These are phyloP conservation scores for Dicorynia guianensis DNA, from an alignment of 306 rosid species.

Conservation along the genomic window DNA sequence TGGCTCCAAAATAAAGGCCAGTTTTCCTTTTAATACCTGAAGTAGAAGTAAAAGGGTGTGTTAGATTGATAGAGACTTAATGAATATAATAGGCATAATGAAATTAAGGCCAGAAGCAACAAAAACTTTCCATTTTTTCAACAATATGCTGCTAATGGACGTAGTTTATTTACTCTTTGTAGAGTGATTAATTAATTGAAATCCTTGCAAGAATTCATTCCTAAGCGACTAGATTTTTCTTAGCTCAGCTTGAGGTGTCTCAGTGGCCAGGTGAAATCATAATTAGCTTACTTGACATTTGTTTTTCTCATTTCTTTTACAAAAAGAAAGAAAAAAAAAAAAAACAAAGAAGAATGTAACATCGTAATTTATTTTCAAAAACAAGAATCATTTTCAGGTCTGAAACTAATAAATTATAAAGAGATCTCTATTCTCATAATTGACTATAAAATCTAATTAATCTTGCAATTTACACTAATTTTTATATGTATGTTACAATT, in stretches of 20 bases:
- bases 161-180: background rate
- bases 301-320: background rate
- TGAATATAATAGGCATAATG: too few species aligned
- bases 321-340: too few species aligned
- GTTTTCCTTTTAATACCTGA: too few species aligned
- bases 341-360: too few species aligned
- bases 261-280: conserved; percentile 1
- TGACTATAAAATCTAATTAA: too few species aligned
- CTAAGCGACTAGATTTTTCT: background rate
- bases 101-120: conserved; percentile 2
- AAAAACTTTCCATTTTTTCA: background rate
- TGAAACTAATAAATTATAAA: conserved; percentile 7
- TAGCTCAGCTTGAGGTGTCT: conserved; percentile 12
- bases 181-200: background rate
- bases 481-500: background rate
- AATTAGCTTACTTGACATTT: background rate
- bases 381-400: conserved; percentile 36
- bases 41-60: too few species aligned
- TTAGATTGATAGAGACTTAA: too few species aligned
- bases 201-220: background rate
- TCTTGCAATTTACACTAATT: too few species aligned
- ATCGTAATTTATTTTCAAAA: background rate
- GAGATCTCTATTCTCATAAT: too few species aligned
- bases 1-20: too few species aligned
- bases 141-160: background rate